Percentiles rank a stretch among this genome's conserved stretches.
Conservation (phyloP, 768 basidiomycete species). For the Lactifluus echinatus region DNA sequence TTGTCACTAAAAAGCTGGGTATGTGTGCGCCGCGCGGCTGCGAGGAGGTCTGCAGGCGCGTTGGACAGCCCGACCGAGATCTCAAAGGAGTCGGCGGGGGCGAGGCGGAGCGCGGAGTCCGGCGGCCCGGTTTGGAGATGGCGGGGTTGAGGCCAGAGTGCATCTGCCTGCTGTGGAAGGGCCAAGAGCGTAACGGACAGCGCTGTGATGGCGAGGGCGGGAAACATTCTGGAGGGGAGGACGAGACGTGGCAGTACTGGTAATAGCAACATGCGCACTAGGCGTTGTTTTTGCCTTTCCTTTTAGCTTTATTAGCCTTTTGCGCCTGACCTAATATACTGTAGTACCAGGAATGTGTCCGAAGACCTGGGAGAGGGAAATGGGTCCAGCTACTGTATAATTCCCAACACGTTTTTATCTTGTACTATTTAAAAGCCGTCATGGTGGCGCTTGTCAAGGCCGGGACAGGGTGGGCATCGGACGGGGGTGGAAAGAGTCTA, state of each 20-base stretch:
- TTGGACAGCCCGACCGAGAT: conserved; percentile 37
- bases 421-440: too few relatives aligned
- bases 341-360: too few relatives aligned
- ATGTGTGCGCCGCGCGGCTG: conserved; percentile 46
- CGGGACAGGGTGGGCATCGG: neutral
- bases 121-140: conserved; percentile 25
- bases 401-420: too few relatives aligned
- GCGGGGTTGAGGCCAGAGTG: conserved; percentile 33
- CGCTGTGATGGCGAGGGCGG: conserved; percentile 11
- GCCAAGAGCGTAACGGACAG: conserved; percentile 20
- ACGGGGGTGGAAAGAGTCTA: neutral
- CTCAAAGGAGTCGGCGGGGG: conserved; percentile 34
- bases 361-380: too few relatives aligned
- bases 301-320: too few relatives aligned
- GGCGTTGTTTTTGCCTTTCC: too few relatives aligned
- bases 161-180: conserved; percentile 19
- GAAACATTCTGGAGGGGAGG: neutral
- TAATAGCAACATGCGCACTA: too few relatives aligned
- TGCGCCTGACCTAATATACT: too few relatives aligned
- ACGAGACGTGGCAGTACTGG: neutral
- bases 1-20: conserved; percentile 36
- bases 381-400: neutral
- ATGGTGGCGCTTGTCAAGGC: too few relatives aligned
- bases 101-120: conserved; percentile 29
- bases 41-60: conserved; percentile 47